Evolutionary conservation across 225 moss, liverwort and hornwort genomes (phyloP).

Genomic region (Ulota crispa): DNA sequence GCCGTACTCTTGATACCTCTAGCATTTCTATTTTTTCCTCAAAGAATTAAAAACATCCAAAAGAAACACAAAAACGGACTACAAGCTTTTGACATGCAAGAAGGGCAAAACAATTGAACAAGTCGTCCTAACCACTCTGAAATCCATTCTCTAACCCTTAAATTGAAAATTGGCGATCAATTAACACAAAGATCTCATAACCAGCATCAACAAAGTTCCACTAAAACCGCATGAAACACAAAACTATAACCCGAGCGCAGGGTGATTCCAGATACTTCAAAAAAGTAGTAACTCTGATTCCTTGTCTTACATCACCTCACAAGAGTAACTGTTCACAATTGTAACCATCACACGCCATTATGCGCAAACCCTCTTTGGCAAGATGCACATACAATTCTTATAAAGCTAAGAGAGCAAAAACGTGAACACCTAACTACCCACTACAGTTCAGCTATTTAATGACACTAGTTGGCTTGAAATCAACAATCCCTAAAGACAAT

Average conservation of each 20-base stretch:
- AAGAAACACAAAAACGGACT: background rate
- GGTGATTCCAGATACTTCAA: background rate
- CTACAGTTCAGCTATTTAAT: background rate
- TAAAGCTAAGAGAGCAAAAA: too few species aligned
- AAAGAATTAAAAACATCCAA: background rate
- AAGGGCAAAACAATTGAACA: background rate
- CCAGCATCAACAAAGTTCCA: background rate
- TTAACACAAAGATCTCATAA: background rate
- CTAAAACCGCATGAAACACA: background rate
- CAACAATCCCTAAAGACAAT: background rate
- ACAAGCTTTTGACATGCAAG: background rate
- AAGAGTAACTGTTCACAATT: background rate
- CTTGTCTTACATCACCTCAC: background rate
- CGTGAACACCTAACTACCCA: background rate
- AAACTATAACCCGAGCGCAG: background rate
- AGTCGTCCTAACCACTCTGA: background rate
- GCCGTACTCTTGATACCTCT: background rate
- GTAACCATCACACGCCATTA: background rate
- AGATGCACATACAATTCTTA: background rate
- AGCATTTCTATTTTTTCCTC: background rate
- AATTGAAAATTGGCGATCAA: background rate
- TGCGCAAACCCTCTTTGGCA: background rate
- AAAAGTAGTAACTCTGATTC: background rate
- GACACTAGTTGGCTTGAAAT: background rate
- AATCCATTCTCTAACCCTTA: background rate